Evolutionary conservation across 1,139 yeast genomes (phyloP).

Genomic region (Saccharomyces pastorianus): DNA sequence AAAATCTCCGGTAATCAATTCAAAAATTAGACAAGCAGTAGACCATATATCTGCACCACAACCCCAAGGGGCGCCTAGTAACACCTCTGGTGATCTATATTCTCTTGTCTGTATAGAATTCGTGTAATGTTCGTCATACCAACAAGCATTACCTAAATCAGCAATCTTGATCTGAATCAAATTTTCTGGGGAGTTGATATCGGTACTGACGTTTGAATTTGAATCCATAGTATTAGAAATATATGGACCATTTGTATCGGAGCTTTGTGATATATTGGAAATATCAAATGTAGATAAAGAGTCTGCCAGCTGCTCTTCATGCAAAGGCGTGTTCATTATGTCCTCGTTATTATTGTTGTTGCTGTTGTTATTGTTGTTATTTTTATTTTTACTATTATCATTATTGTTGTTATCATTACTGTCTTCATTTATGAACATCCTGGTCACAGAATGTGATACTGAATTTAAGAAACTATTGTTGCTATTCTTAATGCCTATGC

Average conservation of each 20-base stretch:
- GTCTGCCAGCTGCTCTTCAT: constrained; percentile 14
- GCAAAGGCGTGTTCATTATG: neutral
- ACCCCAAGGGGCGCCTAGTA: constrained; percentile 60
- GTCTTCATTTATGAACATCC: neutral
- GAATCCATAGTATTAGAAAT: neutral
- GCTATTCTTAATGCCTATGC: neutral
- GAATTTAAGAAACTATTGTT: neutral
- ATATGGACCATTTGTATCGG: neutral
- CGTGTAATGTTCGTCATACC: constrained; percentile 57
- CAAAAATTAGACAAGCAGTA: constrained; percentile 61
- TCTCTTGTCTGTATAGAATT: constrained; percentile 71
- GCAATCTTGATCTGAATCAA: constrained; percentile 54
- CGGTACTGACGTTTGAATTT: neutral
- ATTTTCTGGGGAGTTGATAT: constrained; percentile 12
- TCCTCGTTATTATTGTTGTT: neutral
- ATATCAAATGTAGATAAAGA: constrained; percentile 30
- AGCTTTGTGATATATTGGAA: constrained; percentile 33
- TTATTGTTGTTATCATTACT: neutral
- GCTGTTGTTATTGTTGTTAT: neutral
- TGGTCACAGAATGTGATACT: neutral
- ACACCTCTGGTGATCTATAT: constrained; percentile 63
- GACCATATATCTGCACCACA: constrained; percentile 74
- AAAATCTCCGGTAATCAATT: constrained; percentile 67
- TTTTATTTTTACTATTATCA: neutral
- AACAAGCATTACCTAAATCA: constrained; percentile 70